These are phyloP conservation scores for Sungouiella thailandica DNA, from an alignment of 805 yeast genomes.

Conservation along the genomic window DNA sequence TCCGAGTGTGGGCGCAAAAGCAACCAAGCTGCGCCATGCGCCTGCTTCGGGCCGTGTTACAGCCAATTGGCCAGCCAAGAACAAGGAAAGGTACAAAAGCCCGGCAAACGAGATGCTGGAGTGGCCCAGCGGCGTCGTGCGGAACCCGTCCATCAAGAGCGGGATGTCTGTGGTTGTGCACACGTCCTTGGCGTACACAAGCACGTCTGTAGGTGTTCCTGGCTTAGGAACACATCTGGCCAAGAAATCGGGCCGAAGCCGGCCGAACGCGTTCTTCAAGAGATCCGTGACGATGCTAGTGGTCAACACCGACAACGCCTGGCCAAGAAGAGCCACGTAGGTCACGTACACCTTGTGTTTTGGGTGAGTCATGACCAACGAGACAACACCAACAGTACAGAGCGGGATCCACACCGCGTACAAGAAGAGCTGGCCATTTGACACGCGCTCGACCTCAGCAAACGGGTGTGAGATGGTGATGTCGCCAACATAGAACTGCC, in stretches of 20 bases:
- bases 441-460: conserved; percentile 69
- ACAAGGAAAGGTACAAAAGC: conserved; percentile 55
- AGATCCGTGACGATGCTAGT: conserved; percentile 66
- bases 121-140: conserved; percentile 83
- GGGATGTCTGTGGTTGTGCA: conserved; percentile 50
- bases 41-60: conserved; percentile 45
- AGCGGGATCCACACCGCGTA: conserved; percentile 51
- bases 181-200: conserved; percentile 59
- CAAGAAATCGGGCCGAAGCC: conserved; percentile 89
- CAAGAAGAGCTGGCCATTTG: conserved; percentile 48
- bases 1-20: conserved; percentile 53
- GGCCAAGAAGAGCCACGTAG: conserved; percentile 63
- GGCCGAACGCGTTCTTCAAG: conserved; percentile 78
- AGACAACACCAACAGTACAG: conserved; percentile 29
- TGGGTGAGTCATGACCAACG: conserved; percentile 42
- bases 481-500: conserved; percentile 76
- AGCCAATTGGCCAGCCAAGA: conserved; percentile 63
- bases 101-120: conserved; percentile 69
- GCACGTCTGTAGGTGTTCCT: conserved; percentile 48
- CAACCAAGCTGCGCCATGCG: conserved; percentile 56
- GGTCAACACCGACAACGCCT: conserved; percentile 52
- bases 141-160: conserved; percentile 61
- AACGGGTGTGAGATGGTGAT: conserved; percentile 76
- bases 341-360: conserved; percentile 54
- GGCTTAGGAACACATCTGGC: conserved; percentile 73